Evolutionary conservation across 768 basidiomycete genomes (phyloP).

Genomic region (Leccinum fibrillosum): DNA sequence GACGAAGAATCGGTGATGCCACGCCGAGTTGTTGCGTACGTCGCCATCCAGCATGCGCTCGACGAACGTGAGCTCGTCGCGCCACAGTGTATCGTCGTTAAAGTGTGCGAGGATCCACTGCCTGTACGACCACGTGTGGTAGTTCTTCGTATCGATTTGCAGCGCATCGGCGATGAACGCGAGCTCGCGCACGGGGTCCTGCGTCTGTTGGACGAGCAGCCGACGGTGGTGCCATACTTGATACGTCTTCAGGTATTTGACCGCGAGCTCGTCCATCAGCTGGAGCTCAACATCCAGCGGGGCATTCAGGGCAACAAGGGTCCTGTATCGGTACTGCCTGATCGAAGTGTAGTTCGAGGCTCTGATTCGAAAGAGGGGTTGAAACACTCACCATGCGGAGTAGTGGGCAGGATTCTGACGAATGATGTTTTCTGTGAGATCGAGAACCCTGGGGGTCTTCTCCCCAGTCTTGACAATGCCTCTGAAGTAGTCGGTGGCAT

Average conservation of each 20-base stretch:
- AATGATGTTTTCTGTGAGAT: slow-evolving; percentile 87
- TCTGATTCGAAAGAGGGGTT: background rate
- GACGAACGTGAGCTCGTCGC: slow-evolving; percentile 68
- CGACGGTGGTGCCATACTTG: slow-evolving; percentile 97
- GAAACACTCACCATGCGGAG: slow-evolving; percentile 76
- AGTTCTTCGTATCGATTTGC: slow-evolving; percentile 86
- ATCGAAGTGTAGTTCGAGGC: background rate
- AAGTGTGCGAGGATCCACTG: slow-evolving; percentile 93
- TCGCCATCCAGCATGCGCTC: slow-evolving; percentile 70
- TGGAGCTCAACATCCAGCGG: slow-evolving; percentile 74
- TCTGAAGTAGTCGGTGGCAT: slow-evolving; percentile 91
- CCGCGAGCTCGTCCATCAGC: slow-evolving; percentile 86
- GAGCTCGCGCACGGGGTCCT: slow-evolving; percentile 64
- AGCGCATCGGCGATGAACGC: slow-evolving; percentile 74
- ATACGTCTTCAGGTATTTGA: slow-evolving; percentile 87
- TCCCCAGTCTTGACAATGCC: slow-evolving; percentile 76
- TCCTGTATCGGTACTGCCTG: slow-evolving; percentile 96
- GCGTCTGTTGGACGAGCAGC: slow-evolving; percentile 59
- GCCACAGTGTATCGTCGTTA: slow-evolving; percentile 70
- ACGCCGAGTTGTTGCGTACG: slow-evolving; percentile 94
- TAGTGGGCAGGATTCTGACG: slow-evolving; percentile 94
- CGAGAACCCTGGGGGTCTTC: slow-evolving; percentile 75
- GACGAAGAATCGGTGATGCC: slow-evolving; percentile 94
- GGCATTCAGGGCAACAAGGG: slow-evolving; percentile 63
- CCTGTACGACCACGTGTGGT: slow-evolving; percentile 98